A percentile compares a stretch with the other conserved stretches of the same genome.
Evolutionary conservation across 768 basidiomycete species (phyloP).

Genomic region (Suillus subluteus): DNA sequence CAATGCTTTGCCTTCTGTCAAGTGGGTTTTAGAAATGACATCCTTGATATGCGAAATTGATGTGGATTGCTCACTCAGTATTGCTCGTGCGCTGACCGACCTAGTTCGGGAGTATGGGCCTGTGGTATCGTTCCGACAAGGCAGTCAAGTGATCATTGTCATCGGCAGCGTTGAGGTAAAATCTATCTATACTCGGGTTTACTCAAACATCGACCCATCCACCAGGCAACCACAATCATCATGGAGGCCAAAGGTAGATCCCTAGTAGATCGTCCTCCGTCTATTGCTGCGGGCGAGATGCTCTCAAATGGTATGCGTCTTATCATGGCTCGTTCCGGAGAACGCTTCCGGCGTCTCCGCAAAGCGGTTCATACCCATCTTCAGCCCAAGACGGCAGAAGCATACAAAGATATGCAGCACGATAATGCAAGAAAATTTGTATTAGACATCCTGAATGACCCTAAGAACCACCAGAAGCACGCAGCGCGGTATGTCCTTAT

Average conservation of each 20-base stretch:
- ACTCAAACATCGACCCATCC: neutral
- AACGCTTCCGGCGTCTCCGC: slow-evolving; percentile 56
- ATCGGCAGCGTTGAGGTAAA: slow-evolving; percentile 9
- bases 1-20: slow-evolving; percentile 9
- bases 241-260: slow-evolving; percentile 59
- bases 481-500: slow-evolving; percentile 32
- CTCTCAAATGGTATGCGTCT: slow-evolving; percentile 58
- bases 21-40: slow-evolving; percentile 3
- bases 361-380: slow-evolving; percentile 57
- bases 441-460: slow-evolving; percentile 25
- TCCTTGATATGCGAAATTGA: neutral
- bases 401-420: slow-evolving; percentile 48
- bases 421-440: slow-evolving; percentile 23
- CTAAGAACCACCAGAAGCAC: slow-evolving; percentile 30
- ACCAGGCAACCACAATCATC: slow-evolving; percentile 55
- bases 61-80: slow-evolving; percentile 6
- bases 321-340: slow-evolving; percentile 50
- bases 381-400: slow-evolving; percentile 46
- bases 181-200: neutral
- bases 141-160: slow-evolving; percentile 28
- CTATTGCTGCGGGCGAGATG: slow-evolving; percentile 55
- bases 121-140: slow-evolving; percentile 55
- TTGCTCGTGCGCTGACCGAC: slow-evolving; percentile 43
- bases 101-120: slow-evolving; percentile 64
- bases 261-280: slow-evolving; percentile 49